These are phyloP conservation scores for Globisporangium lucens DNA, from an alignment of 352 stramenopile genomes.

Conservation along the genomic window DNA sequence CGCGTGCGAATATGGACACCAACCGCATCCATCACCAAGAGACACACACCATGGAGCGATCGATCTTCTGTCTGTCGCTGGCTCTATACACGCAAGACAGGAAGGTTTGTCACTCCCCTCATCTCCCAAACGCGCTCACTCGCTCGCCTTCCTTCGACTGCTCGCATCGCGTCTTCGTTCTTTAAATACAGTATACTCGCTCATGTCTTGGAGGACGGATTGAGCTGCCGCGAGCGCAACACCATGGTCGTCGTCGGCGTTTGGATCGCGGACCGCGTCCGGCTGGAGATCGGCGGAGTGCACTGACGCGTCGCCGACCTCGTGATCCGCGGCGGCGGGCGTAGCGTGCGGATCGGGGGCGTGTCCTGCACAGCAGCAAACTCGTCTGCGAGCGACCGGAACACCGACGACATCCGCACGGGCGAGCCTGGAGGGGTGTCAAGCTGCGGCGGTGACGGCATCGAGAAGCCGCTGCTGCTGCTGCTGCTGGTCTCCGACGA, in stretches of 20 bases:
- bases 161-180: background rate
- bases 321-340: slow-evolving; percentile 46
- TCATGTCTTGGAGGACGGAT: slow-evolving; percentile 36
- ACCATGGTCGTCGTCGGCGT: slow-evolving; percentile 49
- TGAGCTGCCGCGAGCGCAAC: slow-evolving; percentile 54
- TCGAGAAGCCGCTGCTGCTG: slow-evolving; percentile 17
- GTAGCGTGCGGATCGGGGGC: slow-evolving; percentile 36
- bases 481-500: slow-evolving; percentile 13
- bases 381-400: slow-evolving; percentile 61
- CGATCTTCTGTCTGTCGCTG: slow-evolving; percentile 1
- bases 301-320: slow-evolving; percentile 32
- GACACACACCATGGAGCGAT: background rate
- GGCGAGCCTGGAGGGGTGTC: slow-evolving; percentile 31
- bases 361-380: slow-evolving; percentile 64
- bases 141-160: slow-evolving; percentile 13
- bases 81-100: background rate
- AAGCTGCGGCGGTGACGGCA: slow-evolving; percentile 23
- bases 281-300: slow-evolving; percentile 28
- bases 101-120: background rate
- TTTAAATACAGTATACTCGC: slow-evolving; percentile 24
- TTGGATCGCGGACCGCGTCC: slow-evolving; percentile 38
- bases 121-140: background rate
- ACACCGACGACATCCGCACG: slow-evolving; percentile 32
- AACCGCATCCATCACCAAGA: background rate
- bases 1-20: slow-evolving; percentile 1